Conservation (phyloP, 78 protist genomes). For the Acrasis kona region DNA sequence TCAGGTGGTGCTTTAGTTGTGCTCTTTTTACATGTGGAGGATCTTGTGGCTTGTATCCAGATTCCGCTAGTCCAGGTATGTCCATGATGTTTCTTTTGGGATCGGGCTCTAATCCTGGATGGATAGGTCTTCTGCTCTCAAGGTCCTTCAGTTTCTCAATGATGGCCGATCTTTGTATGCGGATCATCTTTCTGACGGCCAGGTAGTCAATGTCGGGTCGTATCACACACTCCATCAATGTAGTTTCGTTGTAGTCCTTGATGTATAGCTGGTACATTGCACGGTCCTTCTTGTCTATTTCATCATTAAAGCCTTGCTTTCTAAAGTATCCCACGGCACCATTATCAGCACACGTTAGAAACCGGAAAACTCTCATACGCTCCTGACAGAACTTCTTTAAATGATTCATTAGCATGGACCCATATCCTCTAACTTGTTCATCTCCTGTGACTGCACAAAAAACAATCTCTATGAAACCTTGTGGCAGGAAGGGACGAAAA, state of each 20-base stretch:
- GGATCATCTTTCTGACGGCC: constrained; percentile 3
- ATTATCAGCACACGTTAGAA: constrained; percentile 91
- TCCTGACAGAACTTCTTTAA: constrained; percentile 49
- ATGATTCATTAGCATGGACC: constrained; percentile 80
- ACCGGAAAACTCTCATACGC: constrained; percentile 36
- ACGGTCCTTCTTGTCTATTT: too few species aligned
- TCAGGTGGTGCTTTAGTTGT: too few species aligned
- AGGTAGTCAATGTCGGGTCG: constrained; percentile 28
- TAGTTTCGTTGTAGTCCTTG: constrained; percentile 88
- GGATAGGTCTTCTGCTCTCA: neutral
- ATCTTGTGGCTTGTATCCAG: neutral
- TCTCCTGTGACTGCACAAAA: constrained; percentile 70
- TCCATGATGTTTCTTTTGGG: neutral
- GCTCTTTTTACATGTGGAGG: too few species aligned
- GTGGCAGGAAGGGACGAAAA: constrained; percentile 59
- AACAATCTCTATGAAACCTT: constrained; percentile 75
- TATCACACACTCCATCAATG: constrained; percentile 56
- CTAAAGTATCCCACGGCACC: constrained; percentile 84
- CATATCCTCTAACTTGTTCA: constrained; percentile 76
- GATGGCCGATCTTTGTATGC: neutral
- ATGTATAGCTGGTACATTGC: constrained; percentile 60
- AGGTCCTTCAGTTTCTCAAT: neutral
- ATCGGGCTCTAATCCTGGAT: neutral
- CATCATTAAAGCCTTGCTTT: too few species aligned
- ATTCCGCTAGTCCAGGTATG: neutral